A percentile compares a stretch with the other conserved stretches of the same genome.
phyloP scores from a whole-genome alignment of 495 filamentous ascomycete genomes.

The Bryoglossum gracile region DNA sequence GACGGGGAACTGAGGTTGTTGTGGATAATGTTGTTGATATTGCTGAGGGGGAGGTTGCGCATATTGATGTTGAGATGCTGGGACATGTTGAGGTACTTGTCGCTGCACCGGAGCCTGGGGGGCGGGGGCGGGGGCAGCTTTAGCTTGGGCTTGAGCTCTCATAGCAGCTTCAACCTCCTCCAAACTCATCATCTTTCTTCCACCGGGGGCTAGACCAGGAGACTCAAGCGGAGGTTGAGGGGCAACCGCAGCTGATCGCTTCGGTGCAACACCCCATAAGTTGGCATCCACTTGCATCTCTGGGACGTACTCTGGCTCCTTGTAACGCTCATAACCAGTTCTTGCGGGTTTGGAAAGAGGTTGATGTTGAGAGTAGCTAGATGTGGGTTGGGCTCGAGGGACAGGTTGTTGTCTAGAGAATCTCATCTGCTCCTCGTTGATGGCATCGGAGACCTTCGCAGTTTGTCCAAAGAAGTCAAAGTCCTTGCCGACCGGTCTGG shows the following conservation, averaged over 20 bases:
- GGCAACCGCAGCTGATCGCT: slow-evolving; percentile 36
- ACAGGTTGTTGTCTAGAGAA: slow-evolving; percentile 60
- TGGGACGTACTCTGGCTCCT: slow-evolving; percentile 64
- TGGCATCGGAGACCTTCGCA: slow-evolving; percentile 71
- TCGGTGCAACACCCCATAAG: slow-evolving; percentile 74
- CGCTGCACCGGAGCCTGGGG: neutral
- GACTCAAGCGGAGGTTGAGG: slow-evolving; percentile 20
- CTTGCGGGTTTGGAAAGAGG: slow-evolving; percentile 50
- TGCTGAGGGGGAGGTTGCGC: slow-evolving; percentile 20
- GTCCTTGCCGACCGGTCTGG: slow-evolving; percentile 65
- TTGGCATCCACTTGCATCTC: slow-evolving; percentile 89
- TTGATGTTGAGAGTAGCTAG: slow-evolving; percentile 40
- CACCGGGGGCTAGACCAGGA: slow-evolving; percentile 25
- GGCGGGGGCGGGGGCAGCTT: slow-evolving; percentile 26
- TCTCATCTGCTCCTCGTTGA: slow-evolving; percentile 83
- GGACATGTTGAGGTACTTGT: slow-evolving; percentile 19
- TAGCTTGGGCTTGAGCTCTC: slow-evolving; percentile 57
- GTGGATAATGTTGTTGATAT: slow-evolving; percentile 15
- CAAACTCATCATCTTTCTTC: slow-evolving; percentile 88
- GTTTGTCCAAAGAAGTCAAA: slow-evolving; percentile 97
- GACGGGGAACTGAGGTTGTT: slow-evolving; percentile 19
- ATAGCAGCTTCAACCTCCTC: slow-evolving; percentile 97
- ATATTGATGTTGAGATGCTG: slow-evolving; percentile 22
- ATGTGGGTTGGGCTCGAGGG: slow-evolving; percentile 30
- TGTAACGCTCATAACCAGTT: slow-evolving; percentile 85